These are phyloP conservation scores for Baudoinia panamericana DNA, from an alignment of 495 filamentous ascomycete genomes.

Conservation along the genomic window DNA sequence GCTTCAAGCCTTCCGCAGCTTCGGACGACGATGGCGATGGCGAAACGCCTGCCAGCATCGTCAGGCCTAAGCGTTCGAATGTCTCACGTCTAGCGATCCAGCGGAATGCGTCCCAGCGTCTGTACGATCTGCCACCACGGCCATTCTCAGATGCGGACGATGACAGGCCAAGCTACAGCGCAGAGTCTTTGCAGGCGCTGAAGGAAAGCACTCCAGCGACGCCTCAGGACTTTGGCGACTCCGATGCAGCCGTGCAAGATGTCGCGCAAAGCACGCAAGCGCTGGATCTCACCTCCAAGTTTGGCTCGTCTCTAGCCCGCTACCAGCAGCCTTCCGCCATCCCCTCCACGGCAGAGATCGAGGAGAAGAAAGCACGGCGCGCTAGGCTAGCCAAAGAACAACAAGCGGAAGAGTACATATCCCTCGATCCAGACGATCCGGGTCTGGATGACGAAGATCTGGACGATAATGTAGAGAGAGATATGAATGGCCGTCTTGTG, in stretches of 20 bases:
- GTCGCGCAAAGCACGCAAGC: conserved; percentile 25
- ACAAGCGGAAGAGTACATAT: conserved; percentile 54
- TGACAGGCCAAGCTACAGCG: conserved; percentile 71
- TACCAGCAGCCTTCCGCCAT: conserved; percentile 38
- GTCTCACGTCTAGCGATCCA: conserved; percentile 60
- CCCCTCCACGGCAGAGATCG: conserved; percentile 76
- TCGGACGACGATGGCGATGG: conserved; percentile 35
- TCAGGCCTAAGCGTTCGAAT: conserved; percentile 55
- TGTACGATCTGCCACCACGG: conserved; percentile 22
- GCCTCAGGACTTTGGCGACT: conserved; percentile 42
- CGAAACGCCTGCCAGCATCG: conserved; percentile 23
- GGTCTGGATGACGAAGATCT: conserved; percentile 27
- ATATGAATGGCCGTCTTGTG: conserved; percentile 13
- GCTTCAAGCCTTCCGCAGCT: conserved; percentile 48
- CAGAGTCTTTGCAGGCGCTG: conserved; percentile 74
- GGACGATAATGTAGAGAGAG: conserved; percentile 25
- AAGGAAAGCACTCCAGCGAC: conserved; percentile 69
- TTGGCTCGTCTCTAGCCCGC: conserved; percentile 35
- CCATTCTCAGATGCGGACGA: conserved; percentile 30
- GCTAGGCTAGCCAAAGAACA: conserved; percentile 63
- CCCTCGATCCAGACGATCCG: conserved; percentile 46
- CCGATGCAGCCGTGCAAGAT: conserved; percentile 30
- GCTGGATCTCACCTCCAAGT: conserved; percentile 56
- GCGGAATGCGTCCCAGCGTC: conserved; percentile 51
- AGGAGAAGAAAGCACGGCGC: conserved; percentile 80